These are phyloP conservation scores for Escovopsis weberi DNA, from an alignment of 2,329 filamentous ascomycete genomes.

Conservation along the genomic window DNA sequence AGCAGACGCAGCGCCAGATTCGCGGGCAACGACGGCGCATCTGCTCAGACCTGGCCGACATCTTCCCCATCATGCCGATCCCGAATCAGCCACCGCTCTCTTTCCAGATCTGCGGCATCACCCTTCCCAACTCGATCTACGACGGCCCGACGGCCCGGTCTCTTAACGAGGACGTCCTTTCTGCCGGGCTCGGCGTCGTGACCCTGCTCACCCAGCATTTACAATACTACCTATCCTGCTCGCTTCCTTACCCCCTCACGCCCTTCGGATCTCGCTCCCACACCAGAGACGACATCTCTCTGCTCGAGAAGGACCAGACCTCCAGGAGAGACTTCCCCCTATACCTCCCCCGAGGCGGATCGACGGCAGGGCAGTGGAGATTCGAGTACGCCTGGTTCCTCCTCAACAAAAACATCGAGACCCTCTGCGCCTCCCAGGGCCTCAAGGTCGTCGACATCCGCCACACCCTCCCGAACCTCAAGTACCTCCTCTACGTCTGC, in stretches of 20 bases:
- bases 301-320: conserved; percentile 29
- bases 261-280: conserved; percentile 59
- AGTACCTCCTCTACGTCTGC: conserved; percentile 81
- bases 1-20: conserved; percentile 48
- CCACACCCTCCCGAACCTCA: conserved; percentile 84
- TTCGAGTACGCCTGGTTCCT: conserved; percentile 95
- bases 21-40: conserved; percentile 78
- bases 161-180: conserved; percentile 54
- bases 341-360: conserved; percentile 48
- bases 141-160: conserved; percentile 31
- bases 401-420: conserved; percentile 90
- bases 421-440: conserved; percentile 48
- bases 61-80: conserved; percentile 66
- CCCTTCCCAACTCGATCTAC: conserved; percentile 69
- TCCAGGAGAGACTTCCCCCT: conserved; percentile 65
- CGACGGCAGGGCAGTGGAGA: conserved; percentile 59
- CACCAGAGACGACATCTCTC: conserved; percentile 60
- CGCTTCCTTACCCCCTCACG: conserved; percentile 67
- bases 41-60: conserved; percentile 62
- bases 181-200: conserved; percentile 69
- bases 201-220: conserved; percentile 61
- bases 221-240: conserved; percentile 66
- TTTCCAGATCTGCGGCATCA: conserved; percentile 69
- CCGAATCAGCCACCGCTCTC: conserved; percentile 46
- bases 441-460: conserved; percentile 77